These are phyloP conservation scores for Coemansia sp. DNA, from an alignment of 192 early-diverging fungal species.

Conservation along the genomic window DNA sequence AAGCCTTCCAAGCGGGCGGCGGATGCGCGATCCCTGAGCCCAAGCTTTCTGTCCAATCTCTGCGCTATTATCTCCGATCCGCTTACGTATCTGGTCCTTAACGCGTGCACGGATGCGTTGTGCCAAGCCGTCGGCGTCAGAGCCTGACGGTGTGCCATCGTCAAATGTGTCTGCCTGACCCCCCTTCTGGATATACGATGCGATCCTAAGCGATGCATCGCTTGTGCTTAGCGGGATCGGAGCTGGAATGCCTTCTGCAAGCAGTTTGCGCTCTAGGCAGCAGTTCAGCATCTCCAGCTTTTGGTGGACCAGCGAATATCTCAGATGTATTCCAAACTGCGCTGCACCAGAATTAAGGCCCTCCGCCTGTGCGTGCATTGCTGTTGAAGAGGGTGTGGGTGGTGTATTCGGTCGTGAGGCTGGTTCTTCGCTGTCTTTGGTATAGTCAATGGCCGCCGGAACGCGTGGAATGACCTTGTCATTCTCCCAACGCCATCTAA, in stretches of 20 bases:
- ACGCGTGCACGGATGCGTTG: slow-evolving; percentile 41
- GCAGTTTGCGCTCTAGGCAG: slow-evolving; percentile 59
- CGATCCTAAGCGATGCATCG: background rate
- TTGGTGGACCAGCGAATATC: slow-evolving; percentile 68
- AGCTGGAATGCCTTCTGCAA: slow-evolving; percentile 6
- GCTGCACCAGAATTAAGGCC: background rate
- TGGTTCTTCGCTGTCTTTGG: slow-evolving; percentile 5
- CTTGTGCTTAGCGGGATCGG: background rate
- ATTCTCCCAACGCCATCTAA: slow-evolving; percentile 67
- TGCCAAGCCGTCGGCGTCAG: slow-evolving; percentile 20
- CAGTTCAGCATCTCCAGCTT: slow-evolving; percentile 83
- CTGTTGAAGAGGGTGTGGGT: background rate
- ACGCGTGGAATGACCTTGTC: slow-evolving; percentile 57
- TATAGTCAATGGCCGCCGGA: slow-evolving; percentile 28
- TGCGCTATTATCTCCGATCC: slow-evolving; percentile 20
- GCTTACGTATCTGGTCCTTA: slow-evolving; percentile 31
- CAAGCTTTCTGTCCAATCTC: slow-evolving; percentile 19
- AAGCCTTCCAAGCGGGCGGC: slow-evolving; percentile 42
- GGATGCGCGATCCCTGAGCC: slow-evolving; percentile 38
- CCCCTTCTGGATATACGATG: background rate
- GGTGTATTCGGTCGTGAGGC: slow-evolving; percentile 14
- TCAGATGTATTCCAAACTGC: slow-evolving; percentile 57
- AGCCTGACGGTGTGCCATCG: background rate
- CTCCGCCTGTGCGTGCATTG: background rate
- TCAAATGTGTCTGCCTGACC: background rate